Evolutionary conservation across 192 early-diverging fungal genomes (phyloP).

Genomic region (Rhizophagus prolifer): DNA sequence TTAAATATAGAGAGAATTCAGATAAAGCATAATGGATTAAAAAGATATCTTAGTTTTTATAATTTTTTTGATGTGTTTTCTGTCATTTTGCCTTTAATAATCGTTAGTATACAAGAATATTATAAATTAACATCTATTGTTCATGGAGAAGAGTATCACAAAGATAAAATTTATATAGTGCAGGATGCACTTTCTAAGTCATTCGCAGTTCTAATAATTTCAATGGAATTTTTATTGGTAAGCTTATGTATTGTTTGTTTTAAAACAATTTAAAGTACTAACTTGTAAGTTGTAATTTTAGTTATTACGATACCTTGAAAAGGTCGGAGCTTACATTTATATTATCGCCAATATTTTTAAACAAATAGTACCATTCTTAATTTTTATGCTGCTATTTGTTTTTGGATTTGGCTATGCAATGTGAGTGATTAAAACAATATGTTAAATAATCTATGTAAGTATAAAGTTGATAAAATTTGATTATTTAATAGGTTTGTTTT

Average conservation of each 20-base stretch:
- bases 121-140: no score
- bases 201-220: background rate
- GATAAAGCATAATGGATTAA: background rate
- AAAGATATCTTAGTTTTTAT: background rate
- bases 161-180: no score
- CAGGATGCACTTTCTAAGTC: no score
- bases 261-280: no score
- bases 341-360: background rate
- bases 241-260: no score
- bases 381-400: background rate
- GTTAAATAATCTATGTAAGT: no score
- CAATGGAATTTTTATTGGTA: background rate
- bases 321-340: conserved; percentile 1
- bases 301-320: background rate
- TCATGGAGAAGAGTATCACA: no score
- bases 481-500: background rate
- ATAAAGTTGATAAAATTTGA: background rate
- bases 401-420: conserved; percentile 2
- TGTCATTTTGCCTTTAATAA: background rate
- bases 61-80: conserved; percentile 11
- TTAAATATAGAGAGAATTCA: background rate
- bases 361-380: background rate
- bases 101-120: no score
- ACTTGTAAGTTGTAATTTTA: no score
- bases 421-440: no score